phyloP scores from a whole-genome alignment of 768 basidiomycete genomes.

The Mycena crocata region DNA sequence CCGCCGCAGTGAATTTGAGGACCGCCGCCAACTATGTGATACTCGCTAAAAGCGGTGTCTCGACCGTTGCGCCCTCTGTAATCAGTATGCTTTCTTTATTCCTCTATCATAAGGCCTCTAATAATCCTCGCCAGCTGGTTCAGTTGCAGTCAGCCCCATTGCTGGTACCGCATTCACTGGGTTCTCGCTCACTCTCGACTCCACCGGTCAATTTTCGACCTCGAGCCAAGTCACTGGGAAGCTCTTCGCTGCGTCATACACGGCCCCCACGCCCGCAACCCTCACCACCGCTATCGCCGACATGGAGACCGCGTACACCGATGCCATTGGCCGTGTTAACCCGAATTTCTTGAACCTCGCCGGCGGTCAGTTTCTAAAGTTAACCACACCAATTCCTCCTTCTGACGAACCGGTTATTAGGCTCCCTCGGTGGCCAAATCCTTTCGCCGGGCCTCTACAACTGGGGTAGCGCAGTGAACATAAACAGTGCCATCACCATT shows the following conservation, averaged over 20 bases:
- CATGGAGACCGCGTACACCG: constrained; percentile 2
- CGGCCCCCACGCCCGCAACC: not conserved
- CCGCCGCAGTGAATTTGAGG: not conserved
- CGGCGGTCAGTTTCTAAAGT: not conserved
- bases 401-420: not conserved
- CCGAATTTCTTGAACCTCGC: not conserved
- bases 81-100: not conserved
- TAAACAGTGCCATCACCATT: constrained; percentile 1
- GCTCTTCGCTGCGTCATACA: not conserved
- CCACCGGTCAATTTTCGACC: not conserved
- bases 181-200: constrained; percentile 2
- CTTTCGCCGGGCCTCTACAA: constrained; percentile 5
- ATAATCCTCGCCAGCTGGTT: not conserved
- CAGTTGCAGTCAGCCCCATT: not conserved
- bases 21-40: not conserved
- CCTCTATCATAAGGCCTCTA: too few relatives aligned
- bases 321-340: not conserved
- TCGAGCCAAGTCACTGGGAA: not conserved
- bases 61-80: not conserved
- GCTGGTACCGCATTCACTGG: not conserved
- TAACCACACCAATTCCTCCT: not conserved
- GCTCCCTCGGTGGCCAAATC: not conserved
- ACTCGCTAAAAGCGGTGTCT: not conserved
- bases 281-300: constrained; percentile 3
- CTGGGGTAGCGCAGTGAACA: not conserved